Conservation (phyloP, 768 basidiomycete species). For the Collybiopsis luxurians region DNA sequence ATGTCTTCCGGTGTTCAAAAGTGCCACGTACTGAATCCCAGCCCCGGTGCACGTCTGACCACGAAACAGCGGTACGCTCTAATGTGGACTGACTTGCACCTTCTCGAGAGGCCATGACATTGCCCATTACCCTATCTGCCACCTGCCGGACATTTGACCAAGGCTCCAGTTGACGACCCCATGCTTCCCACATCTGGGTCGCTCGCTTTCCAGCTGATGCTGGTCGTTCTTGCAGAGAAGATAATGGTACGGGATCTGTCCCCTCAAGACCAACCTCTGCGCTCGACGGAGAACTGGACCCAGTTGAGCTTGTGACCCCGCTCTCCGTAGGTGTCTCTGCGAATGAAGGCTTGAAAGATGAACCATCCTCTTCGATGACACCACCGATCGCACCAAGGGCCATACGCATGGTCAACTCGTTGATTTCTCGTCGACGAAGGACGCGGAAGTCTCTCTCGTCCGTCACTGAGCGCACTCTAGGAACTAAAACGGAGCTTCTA, state of each 20-base stretch:
- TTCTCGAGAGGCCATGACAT: constrained; percentile 38
- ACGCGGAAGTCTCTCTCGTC: constrained; percentile 59
- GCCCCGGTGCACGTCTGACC: constrained; percentile 63
- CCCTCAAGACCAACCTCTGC: too few species aligned
- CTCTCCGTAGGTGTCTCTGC: background rate
- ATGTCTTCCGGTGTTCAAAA: constrained; percentile 51
- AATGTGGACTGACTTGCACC: constrained; percentile 37
- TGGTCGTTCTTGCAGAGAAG: background rate
- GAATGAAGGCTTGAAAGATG: constrained; percentile 14
- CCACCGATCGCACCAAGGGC: constrained; percentile 77
- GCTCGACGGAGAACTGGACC: too few species aligned
- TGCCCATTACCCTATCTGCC: constrained; percentile 75
- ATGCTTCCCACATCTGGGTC: constrained; percentile 53
- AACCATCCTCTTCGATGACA: constrained; percentile 41
- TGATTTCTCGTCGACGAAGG: constrained; percentile 67
- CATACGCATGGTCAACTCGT: constrained; percentile 83
- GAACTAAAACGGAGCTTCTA: constrained; percentile 69
- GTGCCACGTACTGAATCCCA: constrained; percentile 59
- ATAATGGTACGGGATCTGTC: too few species aligned
- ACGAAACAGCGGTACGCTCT: constrained; percentile 60
- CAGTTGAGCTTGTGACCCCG: too few species aligned
- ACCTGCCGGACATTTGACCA: constrained; percentile 72
- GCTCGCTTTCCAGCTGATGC: too few species aligned
- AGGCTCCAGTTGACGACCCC: constrained; percentile 66
- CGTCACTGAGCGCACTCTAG: constrained; percentile 48